Evolutionary conservation across 805 yeast genomes (phyloP), one percentile per base, ranked within the genome.

Genomic region (Nakazawaea peltata): DNA sequence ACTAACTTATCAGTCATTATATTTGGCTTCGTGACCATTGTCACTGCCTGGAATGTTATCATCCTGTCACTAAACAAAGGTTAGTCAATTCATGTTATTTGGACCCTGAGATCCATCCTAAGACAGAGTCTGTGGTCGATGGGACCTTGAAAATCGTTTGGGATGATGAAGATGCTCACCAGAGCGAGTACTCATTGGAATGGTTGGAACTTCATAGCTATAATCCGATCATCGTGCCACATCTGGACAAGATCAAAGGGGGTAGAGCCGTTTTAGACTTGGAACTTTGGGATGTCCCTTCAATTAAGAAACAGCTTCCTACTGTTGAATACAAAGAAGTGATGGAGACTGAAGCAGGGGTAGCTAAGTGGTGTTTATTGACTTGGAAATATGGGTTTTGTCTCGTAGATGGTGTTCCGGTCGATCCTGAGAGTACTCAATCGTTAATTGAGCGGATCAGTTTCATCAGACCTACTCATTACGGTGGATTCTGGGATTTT

Each of bases 401-500:
- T 27, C 62, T 77, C 36, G 68, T 79, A 30, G 67, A 75, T 33
- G 65, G 71, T 41, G 80, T 74, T 15, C 86, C 85, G 1, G 73
- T 64, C 4, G 61, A 63, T 12, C 73, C 82, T 1, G 73, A 70
- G 43, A 77, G 62, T 15, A 79, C 87, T 2, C 68, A 77, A 45
- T 54, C 57, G 41, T 61, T 79, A 40, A 68, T 76, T 37, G 74
- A 75, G 43, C 56, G 71, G 44, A 67, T 79, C 42, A 65, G 76
- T 37, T 76, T 72, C 49, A 69, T 77, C 32, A 61, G 81, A 28
- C 77, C 77, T 18, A 79, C 87, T 2, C 87, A 79, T 49, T 79
- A 80, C 44, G 86, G 85, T n/a, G 85, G 82, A 1, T 78, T 80
- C 56, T 80, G 86, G 85, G 84, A 77, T 49, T 79, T 80, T 53